Evolutionary conservation across 306 rosid species (phyloP).

Genomic region (Psophocarpus tetragonolobus): DNA sequence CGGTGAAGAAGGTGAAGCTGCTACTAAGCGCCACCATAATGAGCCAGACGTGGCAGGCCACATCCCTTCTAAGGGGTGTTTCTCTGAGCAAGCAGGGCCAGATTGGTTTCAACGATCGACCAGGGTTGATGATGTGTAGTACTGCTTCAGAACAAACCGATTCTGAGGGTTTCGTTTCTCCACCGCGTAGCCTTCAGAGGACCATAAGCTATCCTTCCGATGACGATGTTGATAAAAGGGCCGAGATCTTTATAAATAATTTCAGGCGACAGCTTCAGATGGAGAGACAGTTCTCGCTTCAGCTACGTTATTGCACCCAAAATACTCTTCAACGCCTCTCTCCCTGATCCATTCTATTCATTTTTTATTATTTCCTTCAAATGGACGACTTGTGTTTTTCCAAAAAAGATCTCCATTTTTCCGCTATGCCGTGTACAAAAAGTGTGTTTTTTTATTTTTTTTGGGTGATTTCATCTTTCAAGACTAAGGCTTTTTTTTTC

Average conservation of each 20-base stretch:
- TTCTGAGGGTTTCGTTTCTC: slow-evolving; percentile 36
- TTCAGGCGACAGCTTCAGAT: slow-evolving; percentile 70
- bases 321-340: slow-evolving; percentile 44
- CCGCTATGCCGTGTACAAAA: not conserved
- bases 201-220: slow-evolving; percentile 60
- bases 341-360: slow-evolving; percentile 17
- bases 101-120: slow-evolving; percentile 57
- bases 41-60: slow-evolving; percentile 52
- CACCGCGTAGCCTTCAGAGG: slow-evolving; percentile 49
- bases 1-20: slow-evolving; percentile 59
- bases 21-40: slow-evolving; percentile 51
- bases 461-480: not conserved
- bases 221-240: slow-evolving; percentile 69
- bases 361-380: not conserved
- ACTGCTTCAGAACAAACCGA: not conserved
- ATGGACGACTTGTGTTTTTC: slow-evolving; percentile 23
- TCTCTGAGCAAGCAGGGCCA: slow-evolving; percentile 33
- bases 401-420: slow-evolving; percentile 7
- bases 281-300: slow-evolving; percentile 75
- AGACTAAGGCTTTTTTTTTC: not conserved
- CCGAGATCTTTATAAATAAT: slow-evolving; percentile 72
- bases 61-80: slow-evolving; percentile 44
- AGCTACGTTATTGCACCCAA: slow-evolving; percentile 55
- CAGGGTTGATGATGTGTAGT: slow-evolving; percentile 47
- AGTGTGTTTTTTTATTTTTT: not conserved